These are phyloP conservation scores for Calocybe indica DNA, from an alignment of 768 basidiomycete species.

Conservation along the genomic window DNA sequence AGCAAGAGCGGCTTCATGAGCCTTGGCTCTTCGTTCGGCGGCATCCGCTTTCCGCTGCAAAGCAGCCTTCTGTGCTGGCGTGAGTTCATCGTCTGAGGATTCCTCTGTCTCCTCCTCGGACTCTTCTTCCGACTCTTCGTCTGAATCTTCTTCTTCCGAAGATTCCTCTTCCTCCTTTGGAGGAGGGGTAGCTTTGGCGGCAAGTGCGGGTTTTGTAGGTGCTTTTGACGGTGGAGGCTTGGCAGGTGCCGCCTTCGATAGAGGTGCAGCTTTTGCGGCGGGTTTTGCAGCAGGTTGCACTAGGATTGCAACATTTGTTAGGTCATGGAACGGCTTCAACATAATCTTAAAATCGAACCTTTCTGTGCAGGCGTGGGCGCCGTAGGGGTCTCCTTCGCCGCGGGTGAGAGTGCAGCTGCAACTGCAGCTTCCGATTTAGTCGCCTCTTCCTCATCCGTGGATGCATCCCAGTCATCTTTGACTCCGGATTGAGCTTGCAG, in stretches of 20 bases:
- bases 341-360: neutral
- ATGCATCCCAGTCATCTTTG: slow-evolving; percentile 59
- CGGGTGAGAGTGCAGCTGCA: slow-evolving; percentile 6
- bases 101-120: slow-evolving; percentile 40
- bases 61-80: slow-evolving; percentile 58
- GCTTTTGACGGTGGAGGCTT: slow-evolving; percentile 4
- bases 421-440: slow-evolving; percentile 2
- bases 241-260: slow-evolving; percentile 15
- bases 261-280: slow-evolving; percentile 19
- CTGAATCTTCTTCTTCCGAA: slow-evolving; percentile 38
- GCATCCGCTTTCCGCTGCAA: slow-evolving; percentile 79
- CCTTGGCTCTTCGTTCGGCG: slow-evolving; percentile 71
- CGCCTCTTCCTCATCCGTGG: slow-evolving; percentile 50
- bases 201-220: slow-evolving; percentile 14
- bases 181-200: slow-evolving; percentile 11
- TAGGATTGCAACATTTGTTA: slow-evolving; percentile 1
- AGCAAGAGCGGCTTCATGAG: slow-evolving; percentile 80
- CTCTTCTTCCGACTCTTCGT: slow-evolving; percentile 41
- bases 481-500: slow-evolving; percentile 10
- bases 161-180: slow-evolving; percentile 20
- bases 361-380: slow-evolving; percentile 6
- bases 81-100: slow-evolving; percentile 62
- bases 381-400: slow-evolving; percentile 2
- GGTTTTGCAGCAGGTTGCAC: slow-evolving; percentile 10
- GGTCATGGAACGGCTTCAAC: neutral